phyloP scores from a whole-genome alignment of 352 stramenopile genomes.

The Pythium diclinum region DNA sequence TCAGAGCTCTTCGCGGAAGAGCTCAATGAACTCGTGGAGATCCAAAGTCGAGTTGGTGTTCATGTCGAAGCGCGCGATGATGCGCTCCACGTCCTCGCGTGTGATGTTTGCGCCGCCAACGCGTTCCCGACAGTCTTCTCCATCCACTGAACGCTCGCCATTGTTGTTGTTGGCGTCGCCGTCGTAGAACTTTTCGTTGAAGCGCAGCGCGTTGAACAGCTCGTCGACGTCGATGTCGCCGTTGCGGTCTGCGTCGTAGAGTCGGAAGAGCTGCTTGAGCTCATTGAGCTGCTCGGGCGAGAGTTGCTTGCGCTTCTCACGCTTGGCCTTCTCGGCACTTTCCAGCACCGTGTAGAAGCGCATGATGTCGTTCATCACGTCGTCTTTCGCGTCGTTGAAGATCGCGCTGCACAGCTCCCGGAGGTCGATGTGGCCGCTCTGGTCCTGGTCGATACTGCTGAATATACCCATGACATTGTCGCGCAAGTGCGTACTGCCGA shows the following conservation, averaged over 20 bases:
- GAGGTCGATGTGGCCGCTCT: slow-evolving; percentile 75
- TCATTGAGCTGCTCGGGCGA: slow-evolving; percentile 55
- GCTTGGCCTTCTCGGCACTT: slow-evolving; percentile 48
- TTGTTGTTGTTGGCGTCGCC: slow-evolving; percentile 18
- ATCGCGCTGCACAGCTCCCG: slow-evolving; percentile 55
- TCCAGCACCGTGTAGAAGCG: slow-evolving; percentile 53
- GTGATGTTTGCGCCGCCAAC: slow-evolving; percentile 28
- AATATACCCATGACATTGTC: slow-evolving; percentile 78
- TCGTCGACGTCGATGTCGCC: slow-evolving; percentile 69
- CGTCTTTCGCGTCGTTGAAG: slow-evolving; percentile 43
- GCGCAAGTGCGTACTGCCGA: slow-evolving; percentile 57
- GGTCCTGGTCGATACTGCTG: slow-evolving; percentile 68
- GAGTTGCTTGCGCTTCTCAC: slow-evolving; percentile 50
- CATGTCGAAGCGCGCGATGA: slow-evolving; percentile 73
- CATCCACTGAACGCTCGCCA: not conserved
- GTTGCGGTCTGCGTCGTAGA: slow-evolving; percentile 69
- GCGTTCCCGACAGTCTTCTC: not conserved
- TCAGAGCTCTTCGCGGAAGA: slow-evolving; percentile 72
- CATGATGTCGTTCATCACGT: slow-evolving; percentile 52
- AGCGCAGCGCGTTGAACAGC: slow-evolving; percentile 57
- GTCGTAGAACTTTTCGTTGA: slow-evolving; percentile 77
- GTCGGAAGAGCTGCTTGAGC: slow-evolving; percentile 58
- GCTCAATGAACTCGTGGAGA: slow-evolving; percentile 74
- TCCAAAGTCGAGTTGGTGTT: slow-evolving; percentile 74
- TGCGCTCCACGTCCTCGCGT: slow-evolving; percentile 57